Base-by-base conservation (phyloP, 2,329 filamentous ascomycete genomes). In the Oidium heveae region DNA sequence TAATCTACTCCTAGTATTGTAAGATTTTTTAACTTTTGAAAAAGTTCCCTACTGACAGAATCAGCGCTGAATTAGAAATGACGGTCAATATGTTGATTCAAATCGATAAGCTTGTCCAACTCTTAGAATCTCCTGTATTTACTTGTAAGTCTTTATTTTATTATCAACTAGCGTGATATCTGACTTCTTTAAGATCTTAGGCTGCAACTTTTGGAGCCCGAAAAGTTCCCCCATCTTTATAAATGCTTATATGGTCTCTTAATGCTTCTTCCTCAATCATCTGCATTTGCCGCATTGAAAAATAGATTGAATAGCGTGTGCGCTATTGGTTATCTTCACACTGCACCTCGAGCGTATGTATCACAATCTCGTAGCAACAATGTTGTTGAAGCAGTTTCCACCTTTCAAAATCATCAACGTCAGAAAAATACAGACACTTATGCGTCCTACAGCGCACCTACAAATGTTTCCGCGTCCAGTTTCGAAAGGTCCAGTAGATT, bases 61-160 rank as follows among this genome's bases (percentile, higher is more conserved):
- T 24, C 50, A 94, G 86, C 68, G 91, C 86, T 57, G 91, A 98
- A 63, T 73, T 98, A 52, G 91, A 98, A 66, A 96, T 98, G 86
- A 96, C 89, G 0, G 91, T 98, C 61, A 94, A 94, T 62, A 94
- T 95, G 68, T 76, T 98, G 55, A 98, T 98, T 46, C 93, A 98
- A 66, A 95, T 98, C 61, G 91, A 98, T 68, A 98, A 98, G 67
- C 75, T 98, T 16, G 91, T 98, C 13, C 91, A 98, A 66, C 74
- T 98, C 16, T 79, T 98, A 41, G 91, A 98, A 66, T 96, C 88
- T 0, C 91, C 91, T 0, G 91, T 98, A 1, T 98, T 98, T 64
- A 98, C 91, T 50, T 98, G 86, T 93, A 68, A 69, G 80, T 67
- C 15, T n/a, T 20, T 53, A 22, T 36, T 28, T 22, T 2, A 4